A percentile compares a stretch with the other conserved stretches of the same genome.
phyloP scores from a whole-genome alignment of 176 grass and related monocot species.

The Phragmites australis region DNA sequence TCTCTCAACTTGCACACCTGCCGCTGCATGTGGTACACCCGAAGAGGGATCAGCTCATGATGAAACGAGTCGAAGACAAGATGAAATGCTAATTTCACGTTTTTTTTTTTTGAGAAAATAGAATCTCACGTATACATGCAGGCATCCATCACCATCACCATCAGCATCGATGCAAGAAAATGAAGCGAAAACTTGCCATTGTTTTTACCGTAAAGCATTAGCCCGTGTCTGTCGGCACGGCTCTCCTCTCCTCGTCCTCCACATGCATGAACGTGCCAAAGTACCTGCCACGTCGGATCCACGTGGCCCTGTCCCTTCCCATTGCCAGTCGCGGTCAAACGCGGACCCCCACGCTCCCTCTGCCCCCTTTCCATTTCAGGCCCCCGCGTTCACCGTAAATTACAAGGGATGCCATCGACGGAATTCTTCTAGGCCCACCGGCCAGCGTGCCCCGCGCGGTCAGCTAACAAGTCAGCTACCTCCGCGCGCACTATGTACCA shows the following conservation, averaged over 20 bases:
- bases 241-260: neutral
- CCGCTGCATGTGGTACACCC: neutral
- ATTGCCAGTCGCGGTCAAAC: slow-evolving; percentile 14
- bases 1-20: neutral
- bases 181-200: neutral
- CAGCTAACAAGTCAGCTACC: neutral
- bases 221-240: neutral
- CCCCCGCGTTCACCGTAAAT: neutral
- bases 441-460: neutral
- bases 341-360: neutral
- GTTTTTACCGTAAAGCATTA: neutral
- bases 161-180: neutral
- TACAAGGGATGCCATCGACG: neutral
- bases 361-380: rapidly evolving
- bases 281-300: slow-evolving; percentile 2
- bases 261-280: neutral
- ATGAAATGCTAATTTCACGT: slow-evolving; percentile 1
- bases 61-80: neutral
- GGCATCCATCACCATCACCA: slow-evolving; percentile 1
- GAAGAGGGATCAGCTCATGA: neutral
- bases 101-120: too few species aligned
- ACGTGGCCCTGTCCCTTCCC: neutral
- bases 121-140: neutral
- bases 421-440: neutral
- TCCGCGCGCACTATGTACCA: neutral